Conservation (phyloP, 208 protist genomes). For the Crithidia mellificae region DNA sequence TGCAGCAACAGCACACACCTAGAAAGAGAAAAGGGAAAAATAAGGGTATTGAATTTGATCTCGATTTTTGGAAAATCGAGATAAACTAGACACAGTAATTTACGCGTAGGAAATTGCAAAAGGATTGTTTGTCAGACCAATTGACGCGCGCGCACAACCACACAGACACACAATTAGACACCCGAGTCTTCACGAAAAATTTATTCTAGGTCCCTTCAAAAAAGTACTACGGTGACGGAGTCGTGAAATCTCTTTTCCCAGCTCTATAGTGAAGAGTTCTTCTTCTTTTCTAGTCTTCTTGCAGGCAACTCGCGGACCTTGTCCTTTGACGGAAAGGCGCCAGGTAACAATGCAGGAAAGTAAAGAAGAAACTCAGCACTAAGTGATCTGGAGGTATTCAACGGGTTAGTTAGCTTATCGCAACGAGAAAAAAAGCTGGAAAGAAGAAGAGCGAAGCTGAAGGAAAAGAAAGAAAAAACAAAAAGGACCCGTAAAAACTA, state of each 20-base stretch:
- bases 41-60: no score
- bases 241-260: not conserved
- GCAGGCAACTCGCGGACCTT: no score
- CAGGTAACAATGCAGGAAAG: no score
- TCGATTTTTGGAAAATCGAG: no score
- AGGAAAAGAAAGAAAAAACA: not conserved
- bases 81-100: no score
- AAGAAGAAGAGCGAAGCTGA: slow-evolving; percentile 2
- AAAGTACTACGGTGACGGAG: slow-evolving; percentile 28
- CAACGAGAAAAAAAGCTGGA: not conserved
- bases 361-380: no score
- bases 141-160: not conserved
- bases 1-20: not conserved
- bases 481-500: not conserved
- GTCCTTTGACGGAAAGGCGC: no score
- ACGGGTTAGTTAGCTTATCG: slow-evolving; percentile 2
- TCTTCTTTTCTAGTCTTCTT: slow-evolving; percentile 1
- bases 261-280: not conserved
- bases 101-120: no score
- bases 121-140: not conserved
- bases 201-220: slow-evolving; percentile 8
- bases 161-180: not conserved
- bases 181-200: no score
- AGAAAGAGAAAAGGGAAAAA: no score
- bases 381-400: slow-evolving; percentile 11